phyloP scores from a whole-genome alignment of 164 flowering plant species.

The Malania oleifera region DNA sequence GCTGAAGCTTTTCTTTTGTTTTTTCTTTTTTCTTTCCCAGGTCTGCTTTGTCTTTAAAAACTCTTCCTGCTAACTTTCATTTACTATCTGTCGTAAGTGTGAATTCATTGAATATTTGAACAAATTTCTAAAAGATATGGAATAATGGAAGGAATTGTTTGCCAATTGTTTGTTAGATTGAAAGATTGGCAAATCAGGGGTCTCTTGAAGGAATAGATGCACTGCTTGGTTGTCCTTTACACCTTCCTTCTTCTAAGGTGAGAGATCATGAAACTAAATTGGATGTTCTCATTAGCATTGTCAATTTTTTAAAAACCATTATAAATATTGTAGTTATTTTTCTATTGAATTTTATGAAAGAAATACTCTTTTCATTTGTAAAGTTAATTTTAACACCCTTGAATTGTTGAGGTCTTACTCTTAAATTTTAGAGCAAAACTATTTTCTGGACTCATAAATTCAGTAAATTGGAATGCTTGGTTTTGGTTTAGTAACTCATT shows the following conservation, averaged over 20 bases:
- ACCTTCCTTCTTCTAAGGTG: conserved; percentile 81
- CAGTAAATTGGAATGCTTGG: too few species aligned
- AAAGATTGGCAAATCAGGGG: conserved; percentile 76
- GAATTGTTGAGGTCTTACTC: too few species aligned
- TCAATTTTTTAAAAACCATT: too few species aligned
- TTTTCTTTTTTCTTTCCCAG: conserved; percentile 30
- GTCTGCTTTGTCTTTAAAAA: conserved; percentile 44
- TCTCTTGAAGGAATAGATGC: conserved; percentile 95
- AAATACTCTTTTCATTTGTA: too few species aligned
- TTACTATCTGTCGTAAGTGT: conserved; percentile 60
- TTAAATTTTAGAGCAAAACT: too few species aligned
- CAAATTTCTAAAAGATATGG: not conserved
- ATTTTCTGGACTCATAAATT: too few species aligned
- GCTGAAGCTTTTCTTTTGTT: conserved; percentile 8
- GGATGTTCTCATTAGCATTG: not conserved
- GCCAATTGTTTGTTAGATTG: conserved; percentile 38
- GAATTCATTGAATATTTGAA: conserved; percentile 2
- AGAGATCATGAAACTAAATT: conserved; percentile 5
- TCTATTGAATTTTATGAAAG: too few species aligned
- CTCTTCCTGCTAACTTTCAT: conserved; percentile 64
- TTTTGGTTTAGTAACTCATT: too few species aligned
- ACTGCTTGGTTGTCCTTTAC: conserved; percentile 80
- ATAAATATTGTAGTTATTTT: too few species aligned
- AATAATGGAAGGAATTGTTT: not conserved
- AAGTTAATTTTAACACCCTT: too few species aligned